A percentile compares a stretch with the other conserved stretches of the same genome.
phyloP scores from a whole-genome alignment of 495 filamentous ascomycete genomes.

The Trichocladium uniseriatum region DNA sequence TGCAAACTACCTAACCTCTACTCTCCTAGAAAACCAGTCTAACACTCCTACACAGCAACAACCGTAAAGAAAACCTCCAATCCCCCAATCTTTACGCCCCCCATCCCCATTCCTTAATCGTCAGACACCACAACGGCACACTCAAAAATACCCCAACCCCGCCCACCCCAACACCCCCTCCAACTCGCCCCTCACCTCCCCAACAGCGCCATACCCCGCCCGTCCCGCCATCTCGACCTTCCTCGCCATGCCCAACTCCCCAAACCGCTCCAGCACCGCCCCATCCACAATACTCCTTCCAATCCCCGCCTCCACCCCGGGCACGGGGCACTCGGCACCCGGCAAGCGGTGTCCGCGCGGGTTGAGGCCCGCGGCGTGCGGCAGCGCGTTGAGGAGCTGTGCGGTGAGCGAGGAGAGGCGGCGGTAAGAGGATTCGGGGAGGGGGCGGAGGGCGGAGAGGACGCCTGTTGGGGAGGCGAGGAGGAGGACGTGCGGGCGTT shows the following conservation, averaged over 20 bases:
- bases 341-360: conserved; percentile 61
- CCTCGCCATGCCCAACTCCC: conserved; percentile 57
- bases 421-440: conserved; percentile 74
- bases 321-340: conserved; percentile 19
- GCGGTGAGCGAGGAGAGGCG: conserved; percentile 72
- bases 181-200: conserved; percentile 26
- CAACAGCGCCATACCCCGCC: conserved; percentile 40
- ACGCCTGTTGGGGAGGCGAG: conserved; percentile 63
- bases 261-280: conserved; percentile 49
- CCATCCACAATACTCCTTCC: conserved; percentile 45
- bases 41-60: too few species aligned
- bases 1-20: too few species aligned
- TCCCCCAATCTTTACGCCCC: too few species aligned
- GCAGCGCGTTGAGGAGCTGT: conserved; percentile 65
- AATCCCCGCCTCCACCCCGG: conserved; percentile 39
- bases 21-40: too few species aligned
- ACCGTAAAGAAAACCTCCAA: too few species aligned
- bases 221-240: conserved; percentile 60
- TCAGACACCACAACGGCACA: too few species aligned
- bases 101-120: too few species aligned
- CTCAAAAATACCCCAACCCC: conserved; percentile 30
- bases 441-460: conserved; percentile 64
- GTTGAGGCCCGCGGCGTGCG: conserved; percentile 72
- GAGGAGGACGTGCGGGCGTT: conserved; percentile 53
- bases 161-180: conserved; percentile 29